Evolutionary conservation across 345 rosid genomes (phyloP).

Genomic region (Syzygium grande): DNA sequence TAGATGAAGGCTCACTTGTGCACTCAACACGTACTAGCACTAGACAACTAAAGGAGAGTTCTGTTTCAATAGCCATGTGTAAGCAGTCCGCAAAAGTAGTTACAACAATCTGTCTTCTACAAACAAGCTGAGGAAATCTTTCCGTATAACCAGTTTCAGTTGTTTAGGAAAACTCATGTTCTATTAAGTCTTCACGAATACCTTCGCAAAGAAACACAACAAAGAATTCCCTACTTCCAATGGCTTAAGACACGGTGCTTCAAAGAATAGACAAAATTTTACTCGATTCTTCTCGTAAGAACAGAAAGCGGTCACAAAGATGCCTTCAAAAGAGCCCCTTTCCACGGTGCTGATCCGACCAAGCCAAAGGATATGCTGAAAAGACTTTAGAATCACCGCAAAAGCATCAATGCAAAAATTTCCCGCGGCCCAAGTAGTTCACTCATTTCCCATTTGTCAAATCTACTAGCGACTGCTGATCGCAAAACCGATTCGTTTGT

Average conservation of each 20-base stretch:
- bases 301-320: background rate
- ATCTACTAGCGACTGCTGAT: background rate
- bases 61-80: background rate
- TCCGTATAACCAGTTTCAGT: background rate
- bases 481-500: background rate
- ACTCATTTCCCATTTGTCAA: background rate
- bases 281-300: background rate
- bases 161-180: background rate
- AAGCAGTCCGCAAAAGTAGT: background rate
- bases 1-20: background rate
- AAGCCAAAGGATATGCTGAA: background rate
- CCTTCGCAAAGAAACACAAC: background rate
- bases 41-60: background rate
- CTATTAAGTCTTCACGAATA: background rate
- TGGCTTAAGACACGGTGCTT: background rate
- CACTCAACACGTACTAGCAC: background rate
- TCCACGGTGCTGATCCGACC: background rate
- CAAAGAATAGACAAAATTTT: background rate
- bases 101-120: background rate
- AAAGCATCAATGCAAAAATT: background rate
- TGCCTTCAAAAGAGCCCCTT: background rate
- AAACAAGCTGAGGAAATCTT: background rate
- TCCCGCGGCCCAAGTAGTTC: background rate
- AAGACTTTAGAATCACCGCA: background rate
- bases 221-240: background rate